Conservation (phyloP, 257 asterid genomes). For the Nicotiana obtusifolia region DNA sequence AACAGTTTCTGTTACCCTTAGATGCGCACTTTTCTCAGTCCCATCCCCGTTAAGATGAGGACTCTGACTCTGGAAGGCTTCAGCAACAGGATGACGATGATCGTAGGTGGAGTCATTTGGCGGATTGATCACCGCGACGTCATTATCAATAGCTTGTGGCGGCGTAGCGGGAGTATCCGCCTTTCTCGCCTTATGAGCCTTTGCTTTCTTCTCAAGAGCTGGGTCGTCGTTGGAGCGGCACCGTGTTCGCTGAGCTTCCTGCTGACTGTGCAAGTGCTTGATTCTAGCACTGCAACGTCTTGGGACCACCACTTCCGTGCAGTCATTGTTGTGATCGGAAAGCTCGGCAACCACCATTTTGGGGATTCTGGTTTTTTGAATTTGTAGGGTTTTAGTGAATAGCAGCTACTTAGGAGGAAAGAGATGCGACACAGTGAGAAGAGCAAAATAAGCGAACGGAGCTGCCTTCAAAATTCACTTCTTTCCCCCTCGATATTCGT, state of each 20-base stretch:
- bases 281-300: slow-evolving; percentile 24
- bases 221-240: not conserved
- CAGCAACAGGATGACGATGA: not conserved
- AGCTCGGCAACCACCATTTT: slow-evolving; percentile 16
- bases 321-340: slow-evolving; percentile 3
- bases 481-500: not conserved
- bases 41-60: not conserved
- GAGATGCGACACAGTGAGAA: not conserved
- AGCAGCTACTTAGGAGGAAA: not conserved
- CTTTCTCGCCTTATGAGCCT: not conserved
- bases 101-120: not conserved
- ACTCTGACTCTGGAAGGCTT: not conserved
- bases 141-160: not conserved
- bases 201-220: not conserved
- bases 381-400: not conserved
- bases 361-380: not conserved
- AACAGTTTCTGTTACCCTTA: slow-evolving; percentile 51
- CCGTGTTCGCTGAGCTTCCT: slow-evolving; percentile 1
- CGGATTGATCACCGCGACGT: not conserved
- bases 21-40: slow-evolving; percentile 19
- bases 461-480: not conserved
- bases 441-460: not conserved
- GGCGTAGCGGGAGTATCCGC: not conserved
- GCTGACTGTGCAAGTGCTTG: slow-evolving; percentile 1
- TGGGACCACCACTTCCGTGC: not conserved